These are phyloP conservation scores for Pyrenula aspistea DNA, from an alignment of 495 filamentous ascomycete genomes.

Conservation along the genomic window DNA sequence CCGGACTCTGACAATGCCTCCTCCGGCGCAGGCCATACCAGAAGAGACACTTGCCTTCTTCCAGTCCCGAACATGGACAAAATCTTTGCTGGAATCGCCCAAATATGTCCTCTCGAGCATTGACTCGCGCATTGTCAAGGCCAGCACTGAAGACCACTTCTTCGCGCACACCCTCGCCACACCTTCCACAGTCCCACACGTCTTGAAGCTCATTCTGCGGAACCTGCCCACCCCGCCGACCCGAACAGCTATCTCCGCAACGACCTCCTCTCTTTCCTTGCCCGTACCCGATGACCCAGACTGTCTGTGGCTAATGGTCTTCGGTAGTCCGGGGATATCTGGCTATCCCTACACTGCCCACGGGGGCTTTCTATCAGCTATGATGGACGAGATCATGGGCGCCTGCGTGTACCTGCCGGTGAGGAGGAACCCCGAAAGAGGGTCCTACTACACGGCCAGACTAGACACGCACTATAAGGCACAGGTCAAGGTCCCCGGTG, in stretches of 20 bases:
- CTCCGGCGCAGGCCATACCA: neutral
- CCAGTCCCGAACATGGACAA: neutral
- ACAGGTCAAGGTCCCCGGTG: conserved; percentile 20
- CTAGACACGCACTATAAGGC: conserved; percentile 28
- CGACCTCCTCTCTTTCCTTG: conserved; percentile 21
- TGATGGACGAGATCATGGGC: conserved; percentile 54
- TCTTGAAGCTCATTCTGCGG: conserved; percentile 22
- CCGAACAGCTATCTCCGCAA: conserved; percentile 2
- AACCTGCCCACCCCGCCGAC: conserved; percentile 12
- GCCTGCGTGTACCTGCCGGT: conserved; percentile 22
- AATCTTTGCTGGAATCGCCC: neutral
- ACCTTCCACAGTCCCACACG: conserved; percentile 24
- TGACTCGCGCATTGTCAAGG: neutral
- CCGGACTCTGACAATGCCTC: neutral
- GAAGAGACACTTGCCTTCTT: neutral
- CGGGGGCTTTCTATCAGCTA: conserved; percentile 48
- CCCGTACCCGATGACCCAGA: conserved; percentile 13
- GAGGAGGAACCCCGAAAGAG: conserved; percentile 4
- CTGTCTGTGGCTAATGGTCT: conserved; percentile 23
- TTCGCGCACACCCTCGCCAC: conserved; percentile 24
- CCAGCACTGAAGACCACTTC: conserved; percentile 28
- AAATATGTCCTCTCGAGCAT: neutral
- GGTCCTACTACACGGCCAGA: conserved; percentile 23
- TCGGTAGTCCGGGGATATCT: conserved; percentile 22
- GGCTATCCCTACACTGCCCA: conserved; percentile 28